Evolutionary conservation across 2,329 filamentous ascomycete species (phyloP).

Genomic region (Epichloe uncinata): DNA sequence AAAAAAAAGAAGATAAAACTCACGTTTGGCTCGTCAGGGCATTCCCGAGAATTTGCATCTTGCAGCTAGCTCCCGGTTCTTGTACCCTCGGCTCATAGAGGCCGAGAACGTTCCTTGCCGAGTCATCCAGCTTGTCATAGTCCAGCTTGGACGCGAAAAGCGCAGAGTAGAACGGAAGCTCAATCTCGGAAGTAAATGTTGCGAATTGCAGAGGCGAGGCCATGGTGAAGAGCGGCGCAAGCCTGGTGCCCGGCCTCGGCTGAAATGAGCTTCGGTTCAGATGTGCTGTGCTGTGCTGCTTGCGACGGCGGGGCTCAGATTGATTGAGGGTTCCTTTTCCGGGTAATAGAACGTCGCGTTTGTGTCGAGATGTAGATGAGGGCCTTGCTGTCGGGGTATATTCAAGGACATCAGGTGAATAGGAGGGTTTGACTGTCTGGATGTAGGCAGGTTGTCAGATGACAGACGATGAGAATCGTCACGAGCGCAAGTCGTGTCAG

Average conservation of each 20-base stretch:
- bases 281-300: background rate
- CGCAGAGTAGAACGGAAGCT: slow-evolving; percentile 86
- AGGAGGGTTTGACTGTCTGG: background rate
- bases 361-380: background rate
- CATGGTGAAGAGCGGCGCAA: slow-evolving; percentile 27
- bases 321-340: background rate
- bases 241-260: background rate
- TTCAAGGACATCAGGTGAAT: no score
- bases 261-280: no score
- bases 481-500: slow-evolving; percentile 11
- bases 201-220: slow-evolving; percentile 53
- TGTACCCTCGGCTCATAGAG: slow-evolving; percentile 77
- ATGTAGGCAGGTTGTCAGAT: slow-evolving; percentile 7
- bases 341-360: background rate
- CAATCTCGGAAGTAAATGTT: slow-evolving; percentile 85
- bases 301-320: background rate
- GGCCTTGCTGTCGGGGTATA: background rate
- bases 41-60: slow-evolving; percentile 81
- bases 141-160: slow-evolving; percentile 92
- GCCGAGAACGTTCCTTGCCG: slow-evolving; percentile 72
- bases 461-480: slow-evolving; percentile 8
- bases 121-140: slow-evolving; percentile 93
- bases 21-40: slow-evolving; percentile 76
- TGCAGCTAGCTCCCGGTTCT: slow-evolving; percentile 61
- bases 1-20: no score